Percentiles rank a stretch among this genome's conserved stretches.
phyloP scores from a whole-genome alignment of 2,329 filamentous ascomycete species.

The Alternaria infectoria region DNA sequence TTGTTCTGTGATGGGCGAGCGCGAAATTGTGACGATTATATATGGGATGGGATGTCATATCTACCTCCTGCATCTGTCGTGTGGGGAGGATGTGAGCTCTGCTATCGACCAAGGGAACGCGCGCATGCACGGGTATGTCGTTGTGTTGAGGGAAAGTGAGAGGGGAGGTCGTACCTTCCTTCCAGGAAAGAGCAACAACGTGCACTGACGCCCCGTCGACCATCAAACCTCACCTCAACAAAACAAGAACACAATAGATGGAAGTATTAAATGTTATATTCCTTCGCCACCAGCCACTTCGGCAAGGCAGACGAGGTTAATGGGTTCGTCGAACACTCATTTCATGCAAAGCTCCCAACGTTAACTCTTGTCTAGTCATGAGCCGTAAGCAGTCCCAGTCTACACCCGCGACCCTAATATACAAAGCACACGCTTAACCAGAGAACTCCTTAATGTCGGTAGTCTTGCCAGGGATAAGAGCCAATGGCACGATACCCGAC shows the following conservation, averaged over 20 bases:
- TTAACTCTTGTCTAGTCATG: constrained; percentile 42
- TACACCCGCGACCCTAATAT: constrained; percentile 31
- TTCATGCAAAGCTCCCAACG: constrained; percentile 24
- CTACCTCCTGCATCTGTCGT: too few relatives aligned
- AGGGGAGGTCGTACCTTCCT: background rate
- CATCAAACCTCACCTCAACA: background rate
- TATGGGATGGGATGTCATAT: too few relatives aligned
- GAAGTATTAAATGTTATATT: constrained; percentile 20
- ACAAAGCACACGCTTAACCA: constrained; percentile 49
- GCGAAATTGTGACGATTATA: background rate
- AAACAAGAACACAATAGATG: background rate
- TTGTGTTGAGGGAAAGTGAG: background rate
- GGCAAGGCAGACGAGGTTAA: constrained; percentile 22
- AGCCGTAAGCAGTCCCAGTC: constrained; percentile 28
- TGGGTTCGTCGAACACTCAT: constrained; percentile 22
- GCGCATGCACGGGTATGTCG: too few relatives aligned
- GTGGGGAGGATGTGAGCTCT: too few relatives aligned
- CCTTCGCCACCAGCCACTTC: constrained; percentile 6
- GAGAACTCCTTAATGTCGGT: constrained; percentile 67
- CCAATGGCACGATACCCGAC: constrained; percentile 93
- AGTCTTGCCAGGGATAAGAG: constrained; percentile 70
- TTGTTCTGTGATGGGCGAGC: background rate
- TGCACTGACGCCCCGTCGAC: background rate
- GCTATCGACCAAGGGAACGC: too few relatives aligned
- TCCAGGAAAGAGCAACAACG: background rate